phyloP scores from a whole-genome alignment of 2,329 filamentous ascomycete species.

The Metarhizium anisopliae region DNA sequence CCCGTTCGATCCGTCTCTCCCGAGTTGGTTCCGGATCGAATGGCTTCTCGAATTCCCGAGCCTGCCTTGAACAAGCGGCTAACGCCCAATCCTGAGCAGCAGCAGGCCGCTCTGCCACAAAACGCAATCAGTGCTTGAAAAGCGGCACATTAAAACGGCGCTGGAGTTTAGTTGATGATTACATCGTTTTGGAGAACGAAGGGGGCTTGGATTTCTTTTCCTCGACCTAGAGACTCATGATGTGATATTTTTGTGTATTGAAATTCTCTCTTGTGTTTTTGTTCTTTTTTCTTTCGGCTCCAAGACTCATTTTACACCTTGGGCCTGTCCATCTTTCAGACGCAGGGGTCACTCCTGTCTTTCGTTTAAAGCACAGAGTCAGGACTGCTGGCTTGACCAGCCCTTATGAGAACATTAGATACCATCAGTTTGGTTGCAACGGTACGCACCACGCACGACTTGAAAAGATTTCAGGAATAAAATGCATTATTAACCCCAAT shows the following conservation, averaged over 20 bases:
- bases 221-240: not conserved
- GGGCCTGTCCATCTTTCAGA: not conserved
- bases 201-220: not conserved
- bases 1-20: slow-evolving; percentile 46
- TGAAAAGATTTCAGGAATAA: not conserved
- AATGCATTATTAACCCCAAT: not conserved
- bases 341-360: not conserved
- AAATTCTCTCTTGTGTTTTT: not conserved
- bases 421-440: not conserved
- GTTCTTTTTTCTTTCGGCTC: not conserved
- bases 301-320: not conserved
- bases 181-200: not conserved
- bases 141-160: not conserved
- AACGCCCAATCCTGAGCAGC: slow-evolving; percentile 39
- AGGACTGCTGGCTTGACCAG: not conserved
- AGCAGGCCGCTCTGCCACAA: slow-evolving; percentile 20
- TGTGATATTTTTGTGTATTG: too few species aligned
- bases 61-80: slow-evolving; percentile 33
- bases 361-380: not conserved
- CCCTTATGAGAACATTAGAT: slow-evolving; percentile 1
- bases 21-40: slow-evolving; percentile 53
- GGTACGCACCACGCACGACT: slow-evolving; percentile 1
- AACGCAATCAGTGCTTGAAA: slow-evolving; percentile 11
- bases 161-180: not conserved
- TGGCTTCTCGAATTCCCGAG: slow-evolving; percentile 48